A percentile compares a stretch with the other conserved stretches of the same genome.
Conservation (phyloP, 768 basidiomycete genomes). For the Kwoniella shandongensis region DNA sequence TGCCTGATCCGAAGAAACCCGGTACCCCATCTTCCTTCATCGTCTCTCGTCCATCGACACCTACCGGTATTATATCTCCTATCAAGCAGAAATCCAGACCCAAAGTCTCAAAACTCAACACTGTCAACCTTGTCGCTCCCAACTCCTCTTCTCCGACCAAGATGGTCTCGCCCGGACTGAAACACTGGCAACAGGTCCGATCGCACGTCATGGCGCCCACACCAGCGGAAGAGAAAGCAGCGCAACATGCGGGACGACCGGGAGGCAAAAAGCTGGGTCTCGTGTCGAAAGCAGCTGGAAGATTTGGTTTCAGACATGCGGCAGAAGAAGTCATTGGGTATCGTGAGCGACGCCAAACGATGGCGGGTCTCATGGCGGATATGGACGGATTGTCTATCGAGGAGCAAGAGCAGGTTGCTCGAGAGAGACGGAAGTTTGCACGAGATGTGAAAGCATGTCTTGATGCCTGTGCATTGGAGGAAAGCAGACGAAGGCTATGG, state of each 20-base stretch:
- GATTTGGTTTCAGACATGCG: slow-evolving; percentile 40
- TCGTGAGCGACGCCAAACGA: slow-evolving; percentile 24
- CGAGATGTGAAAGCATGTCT: slow-evolving; percentile 40
- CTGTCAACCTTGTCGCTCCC: slow-evolving; percentile 24
- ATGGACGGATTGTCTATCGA: slow-evolving; percentile 28
- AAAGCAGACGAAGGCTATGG: slow-evolving; percentile 27
- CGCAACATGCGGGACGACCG: slow-evolving; percentile 2
- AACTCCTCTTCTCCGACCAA: slow-evolving; percentile 26
- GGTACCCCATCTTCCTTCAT: slow-evolving; percentile 18
- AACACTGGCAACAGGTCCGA: slow-evolving; percentile 48
- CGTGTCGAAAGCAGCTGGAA: slow-evolving; percentile 42
- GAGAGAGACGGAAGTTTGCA: slow-evolving; percentile 43
- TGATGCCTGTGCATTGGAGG: slow-evolving; percentile 42
- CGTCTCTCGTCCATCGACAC: slow-evolving; percentile 12
- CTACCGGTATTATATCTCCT: slow-evolving; percentile 12
- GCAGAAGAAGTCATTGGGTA: slow-evolving; percentile 40
- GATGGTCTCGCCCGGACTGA: slow-evolving; percentile 37
- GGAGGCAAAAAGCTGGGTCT: slow-evolving; percentile 31
- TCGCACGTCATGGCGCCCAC: slow-evolving; percentile 37
- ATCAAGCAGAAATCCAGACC: slow-evolving; percentile 24
- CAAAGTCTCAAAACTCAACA: slow-evolving; percentile 36
- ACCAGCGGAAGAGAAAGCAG: slow-evolving; percentile 20
- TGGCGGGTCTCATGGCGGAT: slow-evolving; percentile 14
- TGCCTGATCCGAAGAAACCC: slow-evolving; percentile 1
- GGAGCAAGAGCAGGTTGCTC: slow-evolving; percentile 40